These are phyloP conservation scores for Pythium vanterpoolii DNA, from an alignment of 352 stramenopile species.

Conservation along the genomic window DNA sequence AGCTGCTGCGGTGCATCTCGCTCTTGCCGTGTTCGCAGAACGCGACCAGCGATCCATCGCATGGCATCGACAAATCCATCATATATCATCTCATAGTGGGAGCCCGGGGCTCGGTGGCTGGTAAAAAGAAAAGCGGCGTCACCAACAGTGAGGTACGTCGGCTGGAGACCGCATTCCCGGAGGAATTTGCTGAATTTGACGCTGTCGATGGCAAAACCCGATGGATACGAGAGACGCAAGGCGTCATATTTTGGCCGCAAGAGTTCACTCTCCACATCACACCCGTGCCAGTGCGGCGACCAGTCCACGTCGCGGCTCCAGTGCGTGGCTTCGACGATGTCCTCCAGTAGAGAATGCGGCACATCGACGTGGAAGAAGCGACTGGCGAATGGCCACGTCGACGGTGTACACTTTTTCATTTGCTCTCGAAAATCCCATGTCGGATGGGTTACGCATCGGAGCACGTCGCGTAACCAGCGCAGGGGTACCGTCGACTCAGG, in stretches of 20 bases:
- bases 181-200: slow-evolving; percentile 81
- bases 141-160: slow-evolving; percentile 43
- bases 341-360: slow-evolving; percentile 28
- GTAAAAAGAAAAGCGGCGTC: slow-evolving; percentile 66
- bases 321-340: slow-evolving; percentile 36
- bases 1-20: slow-evolving; percentile 12
- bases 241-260: slow-evolving; percentile 41
- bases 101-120: slow-evolving; percentile 32
- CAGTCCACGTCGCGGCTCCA: slow-evolving; percentile 68
- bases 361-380: slow-evolving; percentile 44
- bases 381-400: slow-evolving; percentile 14
- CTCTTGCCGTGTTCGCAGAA: slow-evolving; percentile 6
- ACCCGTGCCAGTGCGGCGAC: slow-evolving; percentile 24
- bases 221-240: slow-evolving; percentile 50
- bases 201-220: slow-evolving; percentile 45
- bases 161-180: slow-evolving; percentile 55
- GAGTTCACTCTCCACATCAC: slow-evolving; percentile 32
- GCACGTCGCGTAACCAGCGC: slow-evolving; percentile 52
- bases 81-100: slow-evolving; percentile 57
- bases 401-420: not conserved
- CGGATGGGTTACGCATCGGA: slow-evolving; percentile 49
- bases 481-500: slow-evolving; percentile 15
- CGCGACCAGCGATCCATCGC: slow-evolving; percentile 30
- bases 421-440: slow-evolving; percentile 32
- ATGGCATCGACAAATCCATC: slow-evolving; percentile 46